These are phyloP conservation scores for Chamaecyparis obtusa DNA, from an alignment of 75 land plant species.

Conservation along the genomic window DNA sequence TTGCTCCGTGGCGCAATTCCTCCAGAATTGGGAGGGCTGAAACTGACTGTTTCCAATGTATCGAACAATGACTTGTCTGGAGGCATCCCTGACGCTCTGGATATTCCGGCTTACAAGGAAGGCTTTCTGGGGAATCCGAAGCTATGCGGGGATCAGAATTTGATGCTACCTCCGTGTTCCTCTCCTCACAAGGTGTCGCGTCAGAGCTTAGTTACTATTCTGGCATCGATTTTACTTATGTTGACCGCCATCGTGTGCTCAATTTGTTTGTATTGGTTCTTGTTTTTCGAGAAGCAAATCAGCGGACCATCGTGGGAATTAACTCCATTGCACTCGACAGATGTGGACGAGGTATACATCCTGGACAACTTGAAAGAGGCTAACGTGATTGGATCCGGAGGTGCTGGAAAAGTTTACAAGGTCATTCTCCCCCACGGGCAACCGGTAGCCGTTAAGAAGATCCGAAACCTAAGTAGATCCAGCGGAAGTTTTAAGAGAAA, in stretches of 20 bases:
- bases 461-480: neutral
- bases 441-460: neutral
- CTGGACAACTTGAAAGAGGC: slow-evolving; percentile 29
- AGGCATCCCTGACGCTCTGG: too few relatives aligned
- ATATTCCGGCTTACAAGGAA: too few relatives aligned
- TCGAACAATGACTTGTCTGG: too few relatives aligned
- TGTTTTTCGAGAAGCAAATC: neutral
- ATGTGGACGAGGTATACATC: slow-evolving; percentile 27
- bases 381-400: slow-evolving; percentile 50
- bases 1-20: too few relatives aligned
- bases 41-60: too few relatives aligned
- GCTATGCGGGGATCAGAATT: too few relatives aligned
- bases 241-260: neutral
- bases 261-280: too few relatives aligned
- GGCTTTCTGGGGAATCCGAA: too few relatives aligned
- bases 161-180: too few relatives aligned
- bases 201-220: neutral
- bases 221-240: neutral
- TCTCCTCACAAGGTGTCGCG: too few relatives aligned
- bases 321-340: slow-evolving; percentile 9
- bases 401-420: slow-evolving; percentile 52
- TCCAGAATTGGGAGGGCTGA: too few relatives aligned
- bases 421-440: slow-evolving; percentile 23
- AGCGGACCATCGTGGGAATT: neutral
- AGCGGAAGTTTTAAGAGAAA: too few relatives aligned